These are phyloP conservation scores for Vaccinium corymbosum DNA, from an alignment of 148 eudicot species.

Conservation along the genomic window DNA sequence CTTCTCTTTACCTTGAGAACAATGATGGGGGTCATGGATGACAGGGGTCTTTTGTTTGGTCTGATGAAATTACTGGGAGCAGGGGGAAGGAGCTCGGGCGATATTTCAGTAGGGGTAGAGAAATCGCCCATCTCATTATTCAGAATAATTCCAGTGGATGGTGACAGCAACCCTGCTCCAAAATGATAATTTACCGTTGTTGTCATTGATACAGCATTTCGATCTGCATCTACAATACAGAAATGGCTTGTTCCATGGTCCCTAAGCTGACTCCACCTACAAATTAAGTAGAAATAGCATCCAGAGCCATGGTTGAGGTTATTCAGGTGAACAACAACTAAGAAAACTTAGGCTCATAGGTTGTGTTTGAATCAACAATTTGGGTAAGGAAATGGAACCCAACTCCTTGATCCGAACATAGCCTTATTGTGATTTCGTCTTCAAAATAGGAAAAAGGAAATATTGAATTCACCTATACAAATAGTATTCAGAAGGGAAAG, in stretches of 20 bases:
- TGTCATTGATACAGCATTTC: slow-evolving; percentile 89
- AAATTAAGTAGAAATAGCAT: background rate
- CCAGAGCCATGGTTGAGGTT: background rate
- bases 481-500: slow-evolving; percentile 82
- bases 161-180: slow-evolving; percentile 76
- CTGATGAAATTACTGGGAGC: slow-evolving; percentile 67
- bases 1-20: slow-evolving; percentile 50
- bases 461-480: slow-evolving; percentile 48
- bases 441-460: background rate
- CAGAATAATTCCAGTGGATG: slow-evolving; percentile 68
- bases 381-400: slow-evolving; percentile 1
- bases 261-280: slow-evolving; percentile 82
- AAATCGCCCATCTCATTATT: slow-evolving; percentile 93
- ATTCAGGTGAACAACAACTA: background rate
- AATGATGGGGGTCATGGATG: slow-evolving; percentile 90
- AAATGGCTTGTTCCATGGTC: slow-evolving; percentile 96
- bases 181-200: slow-evolving; percentile 74
- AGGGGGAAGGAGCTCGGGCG: slow-evolving; percentile 66
- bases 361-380: background rate
- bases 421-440: background rate
- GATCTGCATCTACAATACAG: slow-evolving; percentile 84
- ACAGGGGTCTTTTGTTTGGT: slow-evolving; percentile 86
- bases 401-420: background rate
- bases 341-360: background rate
- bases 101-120: slow-evolving; percentile 63